phyloP scores from a whole-genome alignment of 1,284 basidiomycete genomes.

The Ustilago cynodontis region DNA sequence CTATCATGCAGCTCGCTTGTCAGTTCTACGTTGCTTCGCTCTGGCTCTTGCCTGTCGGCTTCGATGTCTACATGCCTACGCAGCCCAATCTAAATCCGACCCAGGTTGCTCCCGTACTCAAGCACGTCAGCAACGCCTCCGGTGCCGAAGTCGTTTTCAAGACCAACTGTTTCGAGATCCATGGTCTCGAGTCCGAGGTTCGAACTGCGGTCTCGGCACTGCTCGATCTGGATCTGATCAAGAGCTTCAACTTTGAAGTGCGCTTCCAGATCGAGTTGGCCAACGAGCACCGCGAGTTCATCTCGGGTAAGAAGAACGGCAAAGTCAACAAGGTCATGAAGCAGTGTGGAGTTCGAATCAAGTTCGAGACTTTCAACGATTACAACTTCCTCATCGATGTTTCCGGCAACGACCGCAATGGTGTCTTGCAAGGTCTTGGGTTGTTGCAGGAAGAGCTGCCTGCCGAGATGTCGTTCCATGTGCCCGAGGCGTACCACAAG shows the following conservation, averaged over 20 bases:
- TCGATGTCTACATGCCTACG: constrained; percentile 89
- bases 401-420: constrained; percentile 72
- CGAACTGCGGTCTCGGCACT: constrained; percentile 86
- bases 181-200: constrained; percentile 94
- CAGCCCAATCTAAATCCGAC: constrained; percentile 81
- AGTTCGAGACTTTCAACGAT: constrained; percentile 98
- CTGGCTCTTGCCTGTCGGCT: constrained; percentile 93
- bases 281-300: constrained; percentile 98
- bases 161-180: constrained; percentile 96
- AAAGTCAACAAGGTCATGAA: constrained; percentile 74
- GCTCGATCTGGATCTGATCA: constrained; percentile 89
- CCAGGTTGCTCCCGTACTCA: constrained; percentile 85
- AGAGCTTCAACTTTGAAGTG: constrained; percentile 96
- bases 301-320: constrained; percentile 73
- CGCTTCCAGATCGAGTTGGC: constrained; percentile 98
- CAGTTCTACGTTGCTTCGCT: constrained; percentile 95
- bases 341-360: constrained; percentile 86
- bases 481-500: constrained; percentile 98
- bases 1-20: constrained; percentile 94
- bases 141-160: constrained; percentile 97
- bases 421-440: constrained; percentile 86
- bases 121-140: constrained; percentile 85
- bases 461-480: constrained; percentile 99
- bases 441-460: constrained; percentile 95
- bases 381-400: constrained; percentile 98